A percentile compares a stretch with the other conserved stretches of the same genome.
Evolutionary conservation across 805 yeast genomes (phyloP).

Genomic region (Wickerhamiella azyma): DNA sequence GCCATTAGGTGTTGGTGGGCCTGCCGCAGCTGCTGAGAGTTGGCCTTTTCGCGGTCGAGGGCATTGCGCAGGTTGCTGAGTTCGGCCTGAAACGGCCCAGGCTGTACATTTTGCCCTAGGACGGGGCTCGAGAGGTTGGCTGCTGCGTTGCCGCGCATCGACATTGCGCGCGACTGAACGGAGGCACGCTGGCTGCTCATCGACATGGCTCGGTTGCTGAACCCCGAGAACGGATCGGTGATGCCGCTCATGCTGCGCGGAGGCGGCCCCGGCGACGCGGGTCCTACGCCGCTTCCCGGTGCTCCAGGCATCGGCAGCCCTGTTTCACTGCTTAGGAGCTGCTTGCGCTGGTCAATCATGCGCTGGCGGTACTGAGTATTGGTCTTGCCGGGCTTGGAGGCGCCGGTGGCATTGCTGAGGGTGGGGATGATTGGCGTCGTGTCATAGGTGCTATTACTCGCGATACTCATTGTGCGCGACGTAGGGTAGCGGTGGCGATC

Average conservation of each 20-base stretch:
- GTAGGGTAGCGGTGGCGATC: constrained; percentile 28
- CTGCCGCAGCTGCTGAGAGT: not conserved
- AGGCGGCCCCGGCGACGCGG: not conserved
- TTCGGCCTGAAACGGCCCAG: not conserved
- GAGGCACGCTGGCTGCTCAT: constrained; percentile 6
- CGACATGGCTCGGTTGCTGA: constrained; percentile 1
- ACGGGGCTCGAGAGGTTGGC: not conserved
- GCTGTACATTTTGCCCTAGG: not conserved
- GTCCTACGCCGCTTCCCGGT: constrained; percentile 3
- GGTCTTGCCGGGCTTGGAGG: constrained; percentile 1
- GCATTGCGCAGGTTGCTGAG: not conserved
- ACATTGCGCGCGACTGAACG: not conserved
- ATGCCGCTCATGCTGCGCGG: constrained; percentile 5
- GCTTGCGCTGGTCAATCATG: constrained; percentile 19
- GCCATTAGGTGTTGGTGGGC: not conserved
- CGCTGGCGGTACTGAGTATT: constrained; percentile 20
- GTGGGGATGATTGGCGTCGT: constrained; percentile 28
- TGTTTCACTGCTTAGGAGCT: constrained; percentile 15
- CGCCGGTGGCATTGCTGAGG: constrained; percentile 14
- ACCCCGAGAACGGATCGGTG: constrained; percentile 8
- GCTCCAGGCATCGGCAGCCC: constrained; percentile 16
- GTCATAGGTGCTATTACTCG: constrained; percentile 21
- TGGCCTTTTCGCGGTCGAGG: constrained; percentile 1
- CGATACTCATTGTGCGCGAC: constrained; percentile 23
- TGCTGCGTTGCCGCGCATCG: not conserved